phyloP scores from a whole-genome alignment of 139 green algal species.

The Ulvella scutata region DNA sequence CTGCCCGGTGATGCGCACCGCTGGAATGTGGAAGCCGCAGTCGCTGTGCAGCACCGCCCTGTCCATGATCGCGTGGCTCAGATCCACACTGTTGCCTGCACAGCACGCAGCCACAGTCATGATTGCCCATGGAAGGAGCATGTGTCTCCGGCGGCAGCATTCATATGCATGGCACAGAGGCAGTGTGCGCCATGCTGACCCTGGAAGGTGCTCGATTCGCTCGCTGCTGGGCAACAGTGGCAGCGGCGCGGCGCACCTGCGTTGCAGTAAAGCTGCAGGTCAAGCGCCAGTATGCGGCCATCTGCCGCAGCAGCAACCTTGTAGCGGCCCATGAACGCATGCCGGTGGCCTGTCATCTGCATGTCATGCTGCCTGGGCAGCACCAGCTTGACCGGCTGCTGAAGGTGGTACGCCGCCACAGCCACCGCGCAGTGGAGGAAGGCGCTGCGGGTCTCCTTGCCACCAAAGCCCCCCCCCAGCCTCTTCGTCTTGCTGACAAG shows the following conservation, averaged over 20 bases:
- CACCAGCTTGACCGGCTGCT: constrained; percentile 47
- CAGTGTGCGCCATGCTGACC: no score
- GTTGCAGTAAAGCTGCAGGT: constrained; percentile 83
- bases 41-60: constrained; percentile 75
- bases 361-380: constrained; percentile 92
- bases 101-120: no score
- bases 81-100: constrained; percentile 64
- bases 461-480: constrained; percentile 90
- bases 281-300: constrained; percentile 53
- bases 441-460: constrained; percentile 81
- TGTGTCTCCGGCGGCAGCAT: no score
- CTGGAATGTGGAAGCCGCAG: constrained; percentile 49
- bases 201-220: no score
- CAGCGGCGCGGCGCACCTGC: constrained; percentile 14
- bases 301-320: constrained; percentile 53
- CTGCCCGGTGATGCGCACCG: constrained; percentile 45
- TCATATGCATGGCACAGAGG: no score
- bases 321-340: constrained; percentile 71
- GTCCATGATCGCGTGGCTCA: constrained; percentile 71
- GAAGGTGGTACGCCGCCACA: constrained; percentile 58
- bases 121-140: no score
- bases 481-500: constrained; percentile 78
- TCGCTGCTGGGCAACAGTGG: no score
- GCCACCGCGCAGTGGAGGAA: constrained; percentile 57
- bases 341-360: constrained; percentile 70